These are phyloP conservation scores for Pelargonium fulgidum DNA, from an alignment of 441 rosid species.

Conservation along the genomic window DNA sequence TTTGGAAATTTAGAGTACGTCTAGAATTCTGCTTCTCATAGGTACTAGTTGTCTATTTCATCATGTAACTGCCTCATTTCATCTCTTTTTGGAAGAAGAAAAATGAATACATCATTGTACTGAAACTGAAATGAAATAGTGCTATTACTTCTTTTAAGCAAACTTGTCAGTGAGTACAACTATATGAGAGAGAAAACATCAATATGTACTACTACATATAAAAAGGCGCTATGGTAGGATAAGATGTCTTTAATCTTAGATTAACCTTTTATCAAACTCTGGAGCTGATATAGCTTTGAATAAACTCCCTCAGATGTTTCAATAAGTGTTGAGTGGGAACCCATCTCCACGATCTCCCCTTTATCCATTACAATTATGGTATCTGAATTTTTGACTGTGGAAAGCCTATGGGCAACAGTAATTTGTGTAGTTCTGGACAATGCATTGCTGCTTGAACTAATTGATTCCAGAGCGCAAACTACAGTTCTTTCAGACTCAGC, in stretches of 20 bases:
- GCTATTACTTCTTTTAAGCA: not conserved
- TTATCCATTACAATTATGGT: slow-evolving; percentile 48
- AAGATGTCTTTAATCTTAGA: not conserved
- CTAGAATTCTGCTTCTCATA: not conserved
- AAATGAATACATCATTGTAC: not conserved
- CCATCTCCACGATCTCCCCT: slow-evolving; percentile 49
- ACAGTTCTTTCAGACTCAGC: slow-evolving; percentile 51
- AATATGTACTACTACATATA: too few relatives aligned
- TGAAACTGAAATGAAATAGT: slow-evolving; percentile 1
- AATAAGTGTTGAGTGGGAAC: slow-evolving; percentile 43
- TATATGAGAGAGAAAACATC: not conserved
- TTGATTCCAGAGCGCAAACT: slow-evolving; percentile 41
- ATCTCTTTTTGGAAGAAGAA: not conserved
- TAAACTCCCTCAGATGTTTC: slow-evolving; percentile 37
- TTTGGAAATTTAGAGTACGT: slow-evolving; percentile 38
- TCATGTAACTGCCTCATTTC: slow-evolving; percentile 5
- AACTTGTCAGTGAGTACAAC: not conserved
- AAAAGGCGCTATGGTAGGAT: not conserved
- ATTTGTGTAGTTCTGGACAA: slow-evolving; percentile 38
- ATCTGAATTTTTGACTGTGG: slow-evolving; percentile 49
- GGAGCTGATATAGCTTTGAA: slow-evolving; percentile 40
- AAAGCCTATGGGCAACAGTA: slow-evolving; percentile 60
- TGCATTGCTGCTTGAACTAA: slow-evolving; percentile 18
- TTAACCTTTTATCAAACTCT: slow-evolving; percentile 24
- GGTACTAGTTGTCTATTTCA: not conserved